These are phyloP conservation scores for Plasmodium inui DNA, from an alignment of 169 alveolate genomes.

Conservation along the genomic window DNA sequence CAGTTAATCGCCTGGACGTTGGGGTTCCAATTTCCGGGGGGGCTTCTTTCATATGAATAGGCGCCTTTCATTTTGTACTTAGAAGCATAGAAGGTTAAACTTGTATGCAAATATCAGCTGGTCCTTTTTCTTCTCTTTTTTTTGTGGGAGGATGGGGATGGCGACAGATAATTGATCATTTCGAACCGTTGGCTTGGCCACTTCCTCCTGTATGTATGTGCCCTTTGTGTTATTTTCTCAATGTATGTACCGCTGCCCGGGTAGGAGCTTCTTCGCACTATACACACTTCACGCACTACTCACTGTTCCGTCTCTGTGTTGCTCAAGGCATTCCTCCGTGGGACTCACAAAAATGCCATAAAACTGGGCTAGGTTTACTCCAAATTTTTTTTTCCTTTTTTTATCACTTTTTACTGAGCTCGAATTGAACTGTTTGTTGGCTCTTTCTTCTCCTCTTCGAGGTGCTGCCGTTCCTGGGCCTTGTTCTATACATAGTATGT, in stretches of 20 bases:
- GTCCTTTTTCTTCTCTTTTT: neutral
- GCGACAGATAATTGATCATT: neutral
- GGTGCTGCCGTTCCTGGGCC: neutral
- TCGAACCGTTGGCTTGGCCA: neutral
- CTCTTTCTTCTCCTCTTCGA: neutral
- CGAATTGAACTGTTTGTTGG: neutral
- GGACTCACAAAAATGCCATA: neutral
- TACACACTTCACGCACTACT: neutral
- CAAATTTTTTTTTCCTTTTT: neutral
- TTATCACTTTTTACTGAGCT: neutral
- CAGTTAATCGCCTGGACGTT: neutral
- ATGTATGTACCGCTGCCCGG: neutral
- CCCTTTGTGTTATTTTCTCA: neutral
- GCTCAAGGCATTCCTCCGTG: neutral
- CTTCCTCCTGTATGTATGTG: neutral
- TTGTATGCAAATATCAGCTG: neutral
- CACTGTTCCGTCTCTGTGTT: neutral
- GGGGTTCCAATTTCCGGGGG: neutral
- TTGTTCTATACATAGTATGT: neutral
- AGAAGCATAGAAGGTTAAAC: neutral
- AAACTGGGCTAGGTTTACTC: neutral
- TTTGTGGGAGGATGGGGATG: neutral
- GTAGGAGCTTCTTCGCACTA: neutral
- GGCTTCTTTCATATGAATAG: conserved; percentile 11
- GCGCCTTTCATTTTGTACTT: conserved; percentile 6